Conservation (phyloP, 495 filamentous ascomycete genomes). For the Penicillium cosmopolitanum region DNA sequence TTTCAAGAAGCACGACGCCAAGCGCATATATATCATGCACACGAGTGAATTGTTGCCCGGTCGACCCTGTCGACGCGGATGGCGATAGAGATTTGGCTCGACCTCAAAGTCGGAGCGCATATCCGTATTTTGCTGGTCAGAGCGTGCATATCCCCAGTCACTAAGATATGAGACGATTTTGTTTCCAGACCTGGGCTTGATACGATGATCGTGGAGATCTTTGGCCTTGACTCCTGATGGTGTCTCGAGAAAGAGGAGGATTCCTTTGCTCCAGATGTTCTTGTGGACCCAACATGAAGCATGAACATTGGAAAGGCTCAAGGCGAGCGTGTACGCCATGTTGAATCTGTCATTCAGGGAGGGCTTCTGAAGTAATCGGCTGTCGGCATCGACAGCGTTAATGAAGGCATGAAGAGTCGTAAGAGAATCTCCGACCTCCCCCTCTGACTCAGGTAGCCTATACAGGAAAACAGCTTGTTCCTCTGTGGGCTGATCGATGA, state of each 20-base stretch:
- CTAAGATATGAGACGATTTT: constrained; percentile 22
- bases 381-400: constrained; percentile 17
- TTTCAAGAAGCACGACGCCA: constrained; percentile 44
- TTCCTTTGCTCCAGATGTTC: constrained; percentile 32
- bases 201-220: constrained; percentile 12
- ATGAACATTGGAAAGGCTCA: constrained; percentile 29
- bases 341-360: constrained; percentile 28
- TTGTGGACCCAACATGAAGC: constrained; percentile 34
- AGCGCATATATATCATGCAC: constrained; percentile 45
- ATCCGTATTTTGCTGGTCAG: constrained; percentile 20
- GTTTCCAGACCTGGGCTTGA: constrained; percentile 3
- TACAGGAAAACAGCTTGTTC: constrained; percentile 24
- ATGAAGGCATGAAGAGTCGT: constrained; percentile 27
- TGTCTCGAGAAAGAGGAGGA: constrained; percentile 26
- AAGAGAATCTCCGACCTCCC: constrained; percentile 1
- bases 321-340: constrained; percentile 28
- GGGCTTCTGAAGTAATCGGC: constrained; percentile 17
- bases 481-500: constrained; percentile 23
- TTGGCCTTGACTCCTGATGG: constrained; percentile 9
- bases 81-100: constrained; percentile 34
- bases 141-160: constrained; percentile 30
- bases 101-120: constrained; percentile 23
- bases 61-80: constrained; percentile 30
- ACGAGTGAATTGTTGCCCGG: constrained; percentile 28
- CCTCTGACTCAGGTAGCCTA: constrained; percentile 17